Evolutionary conservation across 305 asterid genomes (phyloP).

Genomic region (Solanum hybrid): DNA sequence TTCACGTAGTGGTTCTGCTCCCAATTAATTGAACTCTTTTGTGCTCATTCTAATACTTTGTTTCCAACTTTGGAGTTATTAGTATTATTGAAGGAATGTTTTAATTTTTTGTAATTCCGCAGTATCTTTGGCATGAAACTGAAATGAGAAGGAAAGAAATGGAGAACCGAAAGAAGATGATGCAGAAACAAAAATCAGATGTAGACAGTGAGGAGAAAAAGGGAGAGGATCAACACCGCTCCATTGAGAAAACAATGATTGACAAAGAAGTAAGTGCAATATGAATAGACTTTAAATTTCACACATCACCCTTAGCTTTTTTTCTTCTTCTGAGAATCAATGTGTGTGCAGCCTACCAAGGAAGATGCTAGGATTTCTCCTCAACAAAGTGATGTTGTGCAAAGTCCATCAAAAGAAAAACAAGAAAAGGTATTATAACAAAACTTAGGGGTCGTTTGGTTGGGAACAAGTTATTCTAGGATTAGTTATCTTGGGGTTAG

Average conservation of each 20-base stretch:
- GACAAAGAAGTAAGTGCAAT: not conserved
- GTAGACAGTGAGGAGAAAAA: not conserved
- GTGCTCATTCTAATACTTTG: not conserved
- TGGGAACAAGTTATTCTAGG: too few species aligned
- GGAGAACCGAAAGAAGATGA: not conserved
- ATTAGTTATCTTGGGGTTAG: too few species aligned
- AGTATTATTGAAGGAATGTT: not conserved
- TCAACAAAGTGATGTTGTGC: not conserved
- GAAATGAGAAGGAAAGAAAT: not conserved
- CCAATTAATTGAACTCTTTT: not conserved
- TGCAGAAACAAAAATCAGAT: not conserved
- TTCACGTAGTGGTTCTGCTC: not conserved
- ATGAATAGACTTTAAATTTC: not conserved
- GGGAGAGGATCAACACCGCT: not conserved
- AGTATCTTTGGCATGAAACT: not conserved
- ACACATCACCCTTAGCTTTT: not conserved
- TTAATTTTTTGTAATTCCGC: not conserved
- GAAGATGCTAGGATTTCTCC: not conserved
- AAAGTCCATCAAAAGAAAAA: not conserved
- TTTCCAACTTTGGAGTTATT: not conserved
- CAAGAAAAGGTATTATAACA: not conserved
- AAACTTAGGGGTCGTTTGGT: not conserved
- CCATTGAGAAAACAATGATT: not conserved
- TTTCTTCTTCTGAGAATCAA: not conserved
- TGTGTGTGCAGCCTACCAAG: not conserved